Evolutionary conservation across 2,329 filamentous ascomycete genomes (phyloP).

Genomic region (Berkeleyomyces rouxiae): DNA sequence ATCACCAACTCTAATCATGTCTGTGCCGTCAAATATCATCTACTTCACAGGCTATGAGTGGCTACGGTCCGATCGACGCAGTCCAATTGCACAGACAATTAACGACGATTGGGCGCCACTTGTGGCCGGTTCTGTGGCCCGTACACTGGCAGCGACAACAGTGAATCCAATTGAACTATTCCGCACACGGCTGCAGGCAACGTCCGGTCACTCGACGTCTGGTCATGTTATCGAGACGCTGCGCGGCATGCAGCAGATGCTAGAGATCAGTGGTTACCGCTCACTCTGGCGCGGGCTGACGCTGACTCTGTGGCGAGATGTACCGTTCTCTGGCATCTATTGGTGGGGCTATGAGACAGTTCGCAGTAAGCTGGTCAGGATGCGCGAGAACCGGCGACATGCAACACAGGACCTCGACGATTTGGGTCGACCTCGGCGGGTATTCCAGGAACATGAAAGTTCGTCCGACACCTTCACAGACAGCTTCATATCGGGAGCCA

Average conservation of each 20-base stretch:
- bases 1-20: constrained; percentile 88
- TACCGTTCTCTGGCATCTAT: constrained; percentile 92
- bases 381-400: constrained; percentile 17
- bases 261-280: constrained; percentile 55
- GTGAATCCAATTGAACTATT: constrained; percentile 92
- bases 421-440: constrained; percentile 22
- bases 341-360: constrained; percentile 95
- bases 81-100: constrained; percentile 48
- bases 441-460: constrained; percentile 49
- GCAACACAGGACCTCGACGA: constrained; percentile 7
- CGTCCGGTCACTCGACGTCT: constrained; percentile 37
- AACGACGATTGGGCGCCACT: constrained; percentile 63
- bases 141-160: constrained; percentile 62
- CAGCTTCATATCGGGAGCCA: constrained; percentile 73
- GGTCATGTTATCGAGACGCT: constrained; percentile 68
- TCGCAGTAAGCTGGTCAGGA: constrained; percentile 51
- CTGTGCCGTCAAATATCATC: constrained; percentile 88
- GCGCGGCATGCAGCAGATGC: constrained; percentile 61
- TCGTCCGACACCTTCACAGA: constrained; percentile 67
- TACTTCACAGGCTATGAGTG: constrained; percentile 98
- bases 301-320: constrained; percentile 87
- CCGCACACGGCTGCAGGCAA: constrained; percentile 78
- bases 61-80: constrained; percentile 57
- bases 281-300: constrained; percentile 83
- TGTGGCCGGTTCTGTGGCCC: constrained; percentile 60